Evolutionary conservation across 768 basidiomycete genomes (phyloP).

Genomic region (Boletus tylopilopsis): DNA sequence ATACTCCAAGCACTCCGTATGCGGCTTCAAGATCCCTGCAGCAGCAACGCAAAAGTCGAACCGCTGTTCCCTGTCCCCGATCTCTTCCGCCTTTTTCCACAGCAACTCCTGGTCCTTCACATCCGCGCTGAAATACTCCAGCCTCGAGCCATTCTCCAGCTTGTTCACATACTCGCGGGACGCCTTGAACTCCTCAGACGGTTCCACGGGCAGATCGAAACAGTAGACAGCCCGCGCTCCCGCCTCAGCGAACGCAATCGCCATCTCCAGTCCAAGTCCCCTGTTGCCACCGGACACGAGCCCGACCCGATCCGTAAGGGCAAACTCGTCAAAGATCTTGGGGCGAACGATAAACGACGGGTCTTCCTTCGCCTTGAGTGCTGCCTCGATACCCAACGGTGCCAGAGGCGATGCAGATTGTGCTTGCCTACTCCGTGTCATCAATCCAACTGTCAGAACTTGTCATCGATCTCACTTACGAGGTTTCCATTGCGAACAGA

Average conservation of each 20-base stretch:
- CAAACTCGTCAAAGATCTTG: conserved; percentile 61
- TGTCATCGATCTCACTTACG: conserved; percentile 5
- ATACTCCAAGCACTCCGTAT: conserved; percentile 64
- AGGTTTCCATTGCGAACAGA: conserved; percentile 5
- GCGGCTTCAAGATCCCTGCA: conserved; percentile 62
- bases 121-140: conserved; percentile 63
- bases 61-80: conserved; percentile 63
- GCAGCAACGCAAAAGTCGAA: conserved; percentile 78
- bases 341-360: conserved; percentile 33
- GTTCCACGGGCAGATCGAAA: conserved; percentile 53
- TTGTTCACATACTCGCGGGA: conserved; percentile 49
- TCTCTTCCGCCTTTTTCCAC: conserved; percentile 55
- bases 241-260: conserved; percentile 66
- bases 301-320: conserved; percentile 52
- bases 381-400: conserved; percentile 61
- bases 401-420: conserved; percentile 53
- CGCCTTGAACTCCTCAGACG: conserved; percentile 55
- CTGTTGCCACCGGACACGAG: conserved; percentile 64
- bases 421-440: conserved; percentile 8
- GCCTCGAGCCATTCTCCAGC: conserved; percentile 39
- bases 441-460: neutral
- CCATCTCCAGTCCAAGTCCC: conserved; percentile 83
- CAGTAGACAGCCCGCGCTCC: conserved; percentile 70
- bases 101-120: conserved; percentile 59
- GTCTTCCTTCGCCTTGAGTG: conserved; percentile 41